Evolutionary conservation across 192 early-diverging fungal species (phyloP), one percentile per base, ranked within the genome.

Genomic region (Backusella luteola): DNA sequence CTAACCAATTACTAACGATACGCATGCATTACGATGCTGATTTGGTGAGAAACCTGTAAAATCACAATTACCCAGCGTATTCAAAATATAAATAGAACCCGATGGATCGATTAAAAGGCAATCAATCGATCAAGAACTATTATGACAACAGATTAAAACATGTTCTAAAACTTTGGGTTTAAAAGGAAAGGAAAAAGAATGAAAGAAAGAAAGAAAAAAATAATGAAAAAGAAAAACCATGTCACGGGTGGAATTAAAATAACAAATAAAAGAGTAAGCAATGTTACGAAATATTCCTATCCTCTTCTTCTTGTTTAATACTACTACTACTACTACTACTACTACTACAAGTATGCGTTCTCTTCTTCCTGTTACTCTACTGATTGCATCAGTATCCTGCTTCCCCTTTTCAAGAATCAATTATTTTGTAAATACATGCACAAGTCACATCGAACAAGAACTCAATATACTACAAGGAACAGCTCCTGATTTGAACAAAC

Each of bases 261-360:
- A 11, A 23, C 32, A 63, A 63, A 63, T 26, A 63, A 63, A 63
- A 29, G 23, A 29, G 56, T 29, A 49, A 63, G 56, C 56, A 63
- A 63, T 63, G 23, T 63, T 63, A 63, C 26, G 12, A 49, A 63
- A 63, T 63, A 63, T 63, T 26, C 56, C 56, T 63, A 63, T 63
- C 26, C 12, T 63, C 7, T 63, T 23, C 3, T 49, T 19, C 42
- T 49, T 19, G 46, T 19, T 17, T 49, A 5, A 17, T 49, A 19
- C 15, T 46, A 46, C 29, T 32, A 32, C 29, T 32, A 32, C 32
- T 32, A 32, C 32, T 2, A 32, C 32, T 49, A 5, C 14, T n/a
- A 19, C 4, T 49, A 49, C 15, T 17, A 49, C 17, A 59, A 59
- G 23, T 23, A 59, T 59, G 56, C 3, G 9, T 12, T 26, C 12